These are phyloP conservation scores for Umbelopsis sp. DNA, from an alignment of 371 early-diverging fungal genomes.

Conservation along the genomic window DNA sequence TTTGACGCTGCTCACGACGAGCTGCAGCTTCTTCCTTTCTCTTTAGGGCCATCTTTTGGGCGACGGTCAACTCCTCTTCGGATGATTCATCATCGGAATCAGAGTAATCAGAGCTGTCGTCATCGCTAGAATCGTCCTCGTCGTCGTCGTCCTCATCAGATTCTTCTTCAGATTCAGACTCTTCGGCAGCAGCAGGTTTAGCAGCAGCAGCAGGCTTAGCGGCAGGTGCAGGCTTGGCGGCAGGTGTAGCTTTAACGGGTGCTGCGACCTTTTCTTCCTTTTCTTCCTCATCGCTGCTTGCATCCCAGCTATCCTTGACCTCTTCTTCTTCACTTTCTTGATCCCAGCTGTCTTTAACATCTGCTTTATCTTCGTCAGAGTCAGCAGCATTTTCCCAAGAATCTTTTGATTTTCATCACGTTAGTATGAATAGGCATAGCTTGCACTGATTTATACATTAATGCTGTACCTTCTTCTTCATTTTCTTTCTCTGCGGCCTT, in stretches of 20 bases:
- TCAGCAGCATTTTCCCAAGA: slow-evolving; percentile 59
- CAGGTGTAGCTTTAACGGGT: slow-evolving; percentile 29
- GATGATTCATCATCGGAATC: slow-evolving; percentile 60
- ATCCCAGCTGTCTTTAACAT: slow-evolving; percentile 33
- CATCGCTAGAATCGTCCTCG: slow-evolving; percentile 31
- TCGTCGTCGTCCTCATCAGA: slow-evolving; percentile 40
- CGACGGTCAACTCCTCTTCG: slow-evolving; percentile 65
- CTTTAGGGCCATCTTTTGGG: slow-evolving; percentile 63
- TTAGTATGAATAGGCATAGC: slow-evolving; percentile 23
- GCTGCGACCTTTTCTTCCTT: slow-evolving; percentile 37
- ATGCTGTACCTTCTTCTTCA: slow-evolving; percentile 45
- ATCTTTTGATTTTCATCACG: slow-evolving; percentile 26
- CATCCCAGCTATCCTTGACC: slow-evolving; percentile 72
- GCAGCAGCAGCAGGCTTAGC: slow-evolving; percentile 34
- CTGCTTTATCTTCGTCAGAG: slow-evolving; percentile 43
- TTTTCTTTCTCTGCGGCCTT: slow-evolving; percentile 29
- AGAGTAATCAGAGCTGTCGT: slow-evolving; percentile 45
- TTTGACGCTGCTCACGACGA: slow-evolving; percentile 73
- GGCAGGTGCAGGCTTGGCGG: slow-evolving; percentile 35
- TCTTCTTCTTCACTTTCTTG: slow-evolving; percentile 43
- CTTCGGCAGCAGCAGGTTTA: slow-evolving; percentile 25
- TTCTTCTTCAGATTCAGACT: slow-evolving; percentile 55
- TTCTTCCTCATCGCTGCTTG: slow-evolving; percentile 55
- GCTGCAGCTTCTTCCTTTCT: slow-evolving; percentile 84
- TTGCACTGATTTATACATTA: background rate